Evolutionary conservation across 2,329 filamentous ascomycete species (phyloP).

Genomic region (Fusarium lateritium): DNA sequence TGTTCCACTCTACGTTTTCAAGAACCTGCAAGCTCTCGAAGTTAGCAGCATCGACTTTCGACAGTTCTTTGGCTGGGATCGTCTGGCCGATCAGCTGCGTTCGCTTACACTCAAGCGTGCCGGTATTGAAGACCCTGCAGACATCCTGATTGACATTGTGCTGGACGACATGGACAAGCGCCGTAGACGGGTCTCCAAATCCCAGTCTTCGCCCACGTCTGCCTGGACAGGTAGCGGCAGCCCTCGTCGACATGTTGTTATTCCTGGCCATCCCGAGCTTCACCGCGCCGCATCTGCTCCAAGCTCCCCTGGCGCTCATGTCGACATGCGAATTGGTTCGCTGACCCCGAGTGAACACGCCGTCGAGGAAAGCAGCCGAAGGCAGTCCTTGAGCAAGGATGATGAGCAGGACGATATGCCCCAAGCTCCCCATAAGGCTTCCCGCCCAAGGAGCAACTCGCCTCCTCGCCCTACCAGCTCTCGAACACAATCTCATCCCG

Average conservation of each 20-base stretch:
- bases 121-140: slow-evolving; percentile 88
- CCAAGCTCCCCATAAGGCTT: slow-evolving; percentile 60
- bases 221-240: slow-evolving; percentile 74
- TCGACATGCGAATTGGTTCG: slow-evolving; percentile 72
- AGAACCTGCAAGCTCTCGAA: slow-evolving; percentile 94
- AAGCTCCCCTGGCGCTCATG: slow-evolving; percentile 69
- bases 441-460: slow-evolving; percentile 81
- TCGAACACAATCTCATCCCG: slow-evolving; percentile 77
- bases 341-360: slow-evolving; percentile 67
- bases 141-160: slow-evolving; percentile 92
- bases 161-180: slow-evolving; percentile 97
- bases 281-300: slow-evolving; percentile 78
- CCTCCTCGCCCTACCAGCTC: slow-evolving; percentile 83
- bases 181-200: slow-evolving; percentile 88
- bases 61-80: slow-evolving; percentile 98
- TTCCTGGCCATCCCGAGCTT: slow-evolving; percentile 65
- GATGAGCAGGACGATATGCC: slow-evolving; percentile 63
- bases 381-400: slow-evolving; percentile 61
- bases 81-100: slow-evolving; percentile 89
- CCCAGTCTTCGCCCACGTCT: slow-evolving; percentile 82
- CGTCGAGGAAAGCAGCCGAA: slow-evolving; percentile 58
- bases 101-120: slow-evolving; percentile 91
- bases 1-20: slow-evolving; percentile 96
- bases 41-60: slow-evolving; percentile 96
- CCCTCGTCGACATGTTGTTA: slow-evolving; percentile 71